Evolutionary conservation across 1,139 yeast genomes (phyloP), one percentile per base, ranked within the genome.

Genomic region (Sugiyamaella paludigena): DNA sequence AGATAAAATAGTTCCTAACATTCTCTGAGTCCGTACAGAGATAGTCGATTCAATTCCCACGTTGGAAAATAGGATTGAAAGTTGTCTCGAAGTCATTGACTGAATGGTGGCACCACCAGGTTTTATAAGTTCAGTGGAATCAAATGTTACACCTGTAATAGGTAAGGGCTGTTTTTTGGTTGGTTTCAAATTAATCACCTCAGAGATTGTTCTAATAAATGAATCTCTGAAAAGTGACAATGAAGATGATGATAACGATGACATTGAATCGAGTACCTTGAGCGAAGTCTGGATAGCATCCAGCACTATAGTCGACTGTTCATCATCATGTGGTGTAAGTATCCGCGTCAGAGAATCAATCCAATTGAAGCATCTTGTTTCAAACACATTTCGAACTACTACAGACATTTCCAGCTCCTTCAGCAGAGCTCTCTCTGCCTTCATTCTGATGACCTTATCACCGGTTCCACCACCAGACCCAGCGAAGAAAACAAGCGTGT

Each of bases 301-400:
- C 4, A 38, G 26, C 5, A 43, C 33, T 9, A 39, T 45, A 2
- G 35, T 29, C 15, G 49, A 45, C 10, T 35, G 45, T 9, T 50
- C 40, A 12, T 63, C 68, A 46, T 67, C 69, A 26, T 61, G 63
- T 16, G 60, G 50, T 1, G 53, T 40, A n/a, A 67, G 50, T 1
- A 58, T 50, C 6, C 64, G 58, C 2, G 69, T 65, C 19, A 72
- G 54, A 1, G 63, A 50, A 7, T 58, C 61, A 8, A 69, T 51
- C 63, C 70, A 65, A 7, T 60, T 60, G 40, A 60, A 55, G 4
- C 68, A 40, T 7, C 61, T 47, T 9, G 50, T 45, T 43, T 61
- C 59, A 2, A 66, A 36, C 51, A 48, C 38, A 45, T 34, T 16
- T 13, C 27, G 11, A 10, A 45, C 5, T 7, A 12, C 62, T 71